These are phyloP conservation scores for Microdochium nivale DNA, from an alignment of 2,329 filamentous ascomycete genomes.

Conservation along the genomic window DNA sequence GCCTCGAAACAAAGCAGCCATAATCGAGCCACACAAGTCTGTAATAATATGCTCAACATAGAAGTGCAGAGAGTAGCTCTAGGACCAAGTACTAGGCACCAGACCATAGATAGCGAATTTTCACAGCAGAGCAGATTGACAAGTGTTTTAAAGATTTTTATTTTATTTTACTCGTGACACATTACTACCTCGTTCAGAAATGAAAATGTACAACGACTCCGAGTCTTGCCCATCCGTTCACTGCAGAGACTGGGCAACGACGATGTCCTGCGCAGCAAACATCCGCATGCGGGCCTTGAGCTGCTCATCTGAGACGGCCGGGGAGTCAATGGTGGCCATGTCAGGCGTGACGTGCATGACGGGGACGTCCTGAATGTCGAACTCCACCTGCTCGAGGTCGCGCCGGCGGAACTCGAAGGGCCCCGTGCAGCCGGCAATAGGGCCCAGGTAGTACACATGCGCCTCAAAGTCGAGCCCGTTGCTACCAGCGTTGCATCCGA, in stretches of 20 bases:
- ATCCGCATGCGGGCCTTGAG: conserved; percentile 13
- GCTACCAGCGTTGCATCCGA: conserved; percentile 41
- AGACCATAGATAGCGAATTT: no score
- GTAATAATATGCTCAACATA: no score
- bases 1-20: no score
- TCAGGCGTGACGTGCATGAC: conserved; percentile 4
- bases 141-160: no score
- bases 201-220: no score
- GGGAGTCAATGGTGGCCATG: conserved; percentile 10
- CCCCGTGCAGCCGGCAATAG: conserved; percentile 30
- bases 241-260: neutral
- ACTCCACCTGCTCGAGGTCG: conserved; percentile 1
- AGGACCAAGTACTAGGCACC: no score
- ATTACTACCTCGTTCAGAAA: no score
- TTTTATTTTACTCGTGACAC: no score
- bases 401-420: conserved; percentile 9
- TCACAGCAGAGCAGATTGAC: no score
- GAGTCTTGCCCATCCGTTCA: neutral
- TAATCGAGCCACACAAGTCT: no score
- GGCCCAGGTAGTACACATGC: conserved; percentile 40
- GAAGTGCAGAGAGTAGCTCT: no score
- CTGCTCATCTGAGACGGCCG: conserved; percentile 13
- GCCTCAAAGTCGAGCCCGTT: conserved; percentile 32
- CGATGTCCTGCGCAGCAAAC: conserved; percentile 14
- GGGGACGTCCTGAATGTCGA: conserved; percentile 2